Percentiles rank a stretch among this genome's conserved stretches.
Conservation (phyloP, 768 basidiomycete genomes). For the Rhizopogon sp. region DNA sequence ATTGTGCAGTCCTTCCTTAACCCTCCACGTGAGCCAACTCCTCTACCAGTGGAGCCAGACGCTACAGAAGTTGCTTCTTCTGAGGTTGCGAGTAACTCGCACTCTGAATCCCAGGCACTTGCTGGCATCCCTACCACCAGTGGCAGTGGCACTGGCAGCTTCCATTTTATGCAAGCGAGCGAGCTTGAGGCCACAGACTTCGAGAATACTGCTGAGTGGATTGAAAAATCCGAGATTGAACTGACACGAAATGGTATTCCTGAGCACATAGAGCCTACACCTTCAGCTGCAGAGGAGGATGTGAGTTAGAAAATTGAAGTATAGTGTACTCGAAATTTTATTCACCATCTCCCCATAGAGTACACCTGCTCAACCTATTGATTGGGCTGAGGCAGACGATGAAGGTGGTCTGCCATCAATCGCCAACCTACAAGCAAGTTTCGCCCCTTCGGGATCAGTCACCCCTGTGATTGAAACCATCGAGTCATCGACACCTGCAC, state of each 20-base stretch:
- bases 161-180: constrained; percentile 80
- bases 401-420: constrained; percentile 76
- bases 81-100: constrained; percentile 9
- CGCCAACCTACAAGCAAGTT: constrained; percentile 68
- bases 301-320: neutral
- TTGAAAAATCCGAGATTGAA: constrained; percentile 41
- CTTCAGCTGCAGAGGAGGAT: neutral
- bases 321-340: neutral
- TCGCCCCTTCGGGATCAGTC: constrained; percentile 69
- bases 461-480: constrained; percentile 44
- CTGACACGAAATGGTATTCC: constrained; percentile 10
- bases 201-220: constrained; percentile 53
- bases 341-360: constrained; percentile 10
- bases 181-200: constrained; percentile 58
- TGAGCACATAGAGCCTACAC: neutral
- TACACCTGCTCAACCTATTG: constrained; percentile 38
- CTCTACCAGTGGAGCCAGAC: constrained; percentile 29
- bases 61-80: constrained; percentile 20
- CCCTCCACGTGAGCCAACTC: constrained; percentile 32
- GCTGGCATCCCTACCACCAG: constrained; percentile 32
- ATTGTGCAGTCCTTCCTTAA: constrained; percentile 50
- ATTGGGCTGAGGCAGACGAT: constrained; percentile 80
- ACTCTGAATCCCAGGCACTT: constrained; percentile 17
- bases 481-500: constrained; percentile 18
- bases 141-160: constrained; percentile 43